Evolutionary conservation across 352 stramenopile genomes (phyloP).

Genomic region (Phytophthora multivora): DNA sequence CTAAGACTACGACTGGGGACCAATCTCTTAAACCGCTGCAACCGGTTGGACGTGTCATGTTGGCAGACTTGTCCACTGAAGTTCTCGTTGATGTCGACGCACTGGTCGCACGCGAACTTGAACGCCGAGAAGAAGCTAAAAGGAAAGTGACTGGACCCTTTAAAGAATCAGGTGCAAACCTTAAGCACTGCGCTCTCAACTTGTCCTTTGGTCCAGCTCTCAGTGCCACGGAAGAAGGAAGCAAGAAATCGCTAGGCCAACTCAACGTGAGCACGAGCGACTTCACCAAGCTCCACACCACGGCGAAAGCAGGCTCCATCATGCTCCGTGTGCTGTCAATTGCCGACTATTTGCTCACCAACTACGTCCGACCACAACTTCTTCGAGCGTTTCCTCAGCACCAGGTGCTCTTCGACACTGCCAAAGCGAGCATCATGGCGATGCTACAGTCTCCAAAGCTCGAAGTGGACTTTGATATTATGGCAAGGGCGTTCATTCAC

Average conservation of each 20-base stretch:
- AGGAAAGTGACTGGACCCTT: slow-evolving; percentile 7
- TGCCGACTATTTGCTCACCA: slow-evolving; percentile 45
- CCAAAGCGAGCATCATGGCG: slow-evolving; percentile 43
- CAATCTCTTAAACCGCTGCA: slow-evolving; percentile 32
- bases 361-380: slow-evolving; percentile 45
- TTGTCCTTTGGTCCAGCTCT: slow-evolving; percentile 30
- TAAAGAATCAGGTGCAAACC: not conserved
- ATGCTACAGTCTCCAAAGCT: slow-evolving; percentile 52
- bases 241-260: slow-evolving; percentile 19
- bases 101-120: slow-evolving; percentile 49
- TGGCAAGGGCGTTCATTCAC: slow-evolving; percentile 67
- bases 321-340: slow-evolving; percentile 48
- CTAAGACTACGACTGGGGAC: slow-evolving; percentile 10
- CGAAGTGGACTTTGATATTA: slow-evolving; percentile 62
- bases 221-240: not conserved
- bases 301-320: slow-evolving; percentile 58
- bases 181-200: slow-evolving; percentile 24
- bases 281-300: slow-evolving; percentile 72
- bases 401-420: slow-evolving; percentile 58
- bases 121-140: slow-evolving; percentile 22
- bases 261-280: slow-evolving; percentile 50
- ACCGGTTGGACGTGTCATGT: slow-evolving; percentile 42
- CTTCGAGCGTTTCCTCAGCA: slow-evolving; percentile 59
- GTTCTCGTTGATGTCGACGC: slow-evolving; percentile 66
- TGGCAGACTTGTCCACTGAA: slow-evolving; percentile 57